Evolutionary conservation across 148 eudicot genomes (phyloP).

Genomic region (Talinum fruticosum): DNA sequence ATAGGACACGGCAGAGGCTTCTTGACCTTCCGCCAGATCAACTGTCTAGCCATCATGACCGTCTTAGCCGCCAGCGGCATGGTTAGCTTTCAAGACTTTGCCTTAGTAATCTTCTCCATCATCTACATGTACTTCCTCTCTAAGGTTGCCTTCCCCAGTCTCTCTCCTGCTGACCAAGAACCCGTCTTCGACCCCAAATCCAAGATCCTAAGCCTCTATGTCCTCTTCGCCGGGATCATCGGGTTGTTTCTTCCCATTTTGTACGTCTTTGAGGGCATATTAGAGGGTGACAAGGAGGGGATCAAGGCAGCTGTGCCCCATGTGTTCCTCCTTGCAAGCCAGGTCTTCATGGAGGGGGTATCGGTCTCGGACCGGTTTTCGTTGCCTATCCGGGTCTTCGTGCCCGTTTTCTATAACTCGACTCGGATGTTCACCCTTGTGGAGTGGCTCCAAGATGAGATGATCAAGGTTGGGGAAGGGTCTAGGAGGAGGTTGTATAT

Average conservation of each 20-base stretch:
- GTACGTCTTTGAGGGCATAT: slow-evolving; percentile 58
- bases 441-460: slow-evolving; percentile 59
- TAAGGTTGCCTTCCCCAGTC: slow-evolving; percentile 48
- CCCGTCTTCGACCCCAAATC: slow-evolving; percentile 39
- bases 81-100: slow-evolving; percentile 41
- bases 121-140: slow-evolving; percentile 57
- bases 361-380: slow-evolving; percentile 49
- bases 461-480: slow-evolving; percentile 24
- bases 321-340: slow-evolving; percentile 64
- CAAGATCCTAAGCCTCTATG: slow-evolving; percentile 35
- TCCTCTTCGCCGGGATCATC: slow-evolving; percentile 39
- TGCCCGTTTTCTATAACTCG: slow-evolving; percentile 73
- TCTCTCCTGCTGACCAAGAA: slow-evolving; percentile 11
- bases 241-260: slow-evolving; percentile 66
- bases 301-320: slow-evolving; percentile 74
- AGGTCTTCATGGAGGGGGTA: slow-evolving; percentile 72
- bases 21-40: slow-evolving; percentile 50
- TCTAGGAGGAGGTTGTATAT: slow-evolving; percentile 40
- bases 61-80: slow-evolving; percentile 51
- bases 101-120: slow-evolving; percentile 41
- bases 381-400: slow-evolving; percentile 65
- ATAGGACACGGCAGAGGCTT: not conserved
- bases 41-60: slow-evolving; percentile 35
- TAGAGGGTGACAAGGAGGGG: slow-evolving; percentile 56
- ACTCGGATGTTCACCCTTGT: slow-evolving; percentile 40